phyloP scores from a whole-genome alignment of 2,329 filamentous ascomycete species.

The Scedosporium dehoogii region DNA sequence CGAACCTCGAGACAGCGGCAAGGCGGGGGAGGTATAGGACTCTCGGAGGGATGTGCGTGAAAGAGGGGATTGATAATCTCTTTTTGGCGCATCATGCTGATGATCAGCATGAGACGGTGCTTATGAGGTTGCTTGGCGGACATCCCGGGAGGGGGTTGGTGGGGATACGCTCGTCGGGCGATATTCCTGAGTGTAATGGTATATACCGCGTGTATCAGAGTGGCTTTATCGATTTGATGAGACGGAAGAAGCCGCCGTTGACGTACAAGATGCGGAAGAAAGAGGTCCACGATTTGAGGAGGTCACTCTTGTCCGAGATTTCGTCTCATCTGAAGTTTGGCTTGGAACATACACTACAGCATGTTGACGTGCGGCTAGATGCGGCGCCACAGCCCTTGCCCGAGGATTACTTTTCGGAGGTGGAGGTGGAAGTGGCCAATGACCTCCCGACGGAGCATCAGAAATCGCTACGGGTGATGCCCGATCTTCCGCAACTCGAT shows the following conservation, averaged over 20 bases:
- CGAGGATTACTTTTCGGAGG: not conserved
- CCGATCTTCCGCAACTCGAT: slow-evolving; percentile 12
- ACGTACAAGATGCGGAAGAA: slow-evolving; percentile 22
- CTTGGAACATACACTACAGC: not conserved
- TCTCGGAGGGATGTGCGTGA: slow-evolving; percentile 52
- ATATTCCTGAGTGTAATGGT: slow-evolving; percentile 78
- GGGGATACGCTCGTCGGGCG: slow-evolving; percentile 54
- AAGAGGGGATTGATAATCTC: slow-evolving; percentile 43
- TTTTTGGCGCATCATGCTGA: slow-evolving; percentile 82
- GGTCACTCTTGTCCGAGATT: slow-evolving; percentile 3
- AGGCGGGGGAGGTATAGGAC: slow-evolving; percentile 63
- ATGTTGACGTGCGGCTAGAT: not conserved
- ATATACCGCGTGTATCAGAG: slow-evolving; percentile 63
- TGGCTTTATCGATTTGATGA: slow-evolving; percentile 42
- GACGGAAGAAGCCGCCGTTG: slow-evolving; percentile 22
- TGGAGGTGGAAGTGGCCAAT: not conserved
- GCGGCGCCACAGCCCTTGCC: not conserved
- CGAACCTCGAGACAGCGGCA: slow-evolving; percentile 69
- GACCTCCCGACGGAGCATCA: not conserved
- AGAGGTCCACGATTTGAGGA: slow-evolving; percentile 20
- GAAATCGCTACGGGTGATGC: not conserved
- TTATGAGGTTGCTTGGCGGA: slow-evolving; percentile 64
- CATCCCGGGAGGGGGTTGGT: slow-evolving; percentile 61
- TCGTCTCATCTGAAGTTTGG: not conserved
- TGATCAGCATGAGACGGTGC: slow-evolving; percentile 81